Conservation (phyloP, 192 early-diverging fungal species). For the Ambispora gerdemannii region DNA sequence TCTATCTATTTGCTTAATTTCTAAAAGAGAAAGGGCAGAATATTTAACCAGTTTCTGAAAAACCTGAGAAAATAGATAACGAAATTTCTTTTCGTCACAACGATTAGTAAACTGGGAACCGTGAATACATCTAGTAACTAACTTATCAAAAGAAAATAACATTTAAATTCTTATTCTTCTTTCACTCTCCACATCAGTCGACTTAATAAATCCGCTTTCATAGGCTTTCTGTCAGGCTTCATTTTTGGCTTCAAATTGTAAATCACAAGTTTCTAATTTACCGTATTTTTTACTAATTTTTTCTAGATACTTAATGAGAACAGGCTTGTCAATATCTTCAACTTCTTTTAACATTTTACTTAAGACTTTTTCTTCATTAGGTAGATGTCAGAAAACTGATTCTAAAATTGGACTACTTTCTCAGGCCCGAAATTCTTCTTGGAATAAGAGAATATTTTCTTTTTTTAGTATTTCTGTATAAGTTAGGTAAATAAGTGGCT, state of each 20-base stretch:
- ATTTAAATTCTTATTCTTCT: conserved; percentile 1
- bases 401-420: background rate
- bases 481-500: background rate
- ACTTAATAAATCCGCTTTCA: too few species aligned
- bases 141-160: conserved; percentile 18
- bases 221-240: too few species aligned
- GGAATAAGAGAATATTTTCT: background rate
- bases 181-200: too few species aligned
- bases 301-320: background rate
- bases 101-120: conserved; percentile 9
- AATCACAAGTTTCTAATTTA: background rate
- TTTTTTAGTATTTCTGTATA: conserved; percentile 13
- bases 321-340: background rate
- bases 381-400: too few species aligned
- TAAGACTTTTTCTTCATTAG: background rate
- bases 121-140: background rate
- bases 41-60: background rate
- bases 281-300: background rate
- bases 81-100: background rate
- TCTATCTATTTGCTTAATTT: background rate
- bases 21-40: background rate
- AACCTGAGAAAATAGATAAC: background rate
- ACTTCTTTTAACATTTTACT: background rate
- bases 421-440: background rate
- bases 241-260: conserved; percentile 1